Evolutionary conservation across 495 filamentous ascomycete species (phyloP).

Genomic region (Penicillium canescens): DNA sequence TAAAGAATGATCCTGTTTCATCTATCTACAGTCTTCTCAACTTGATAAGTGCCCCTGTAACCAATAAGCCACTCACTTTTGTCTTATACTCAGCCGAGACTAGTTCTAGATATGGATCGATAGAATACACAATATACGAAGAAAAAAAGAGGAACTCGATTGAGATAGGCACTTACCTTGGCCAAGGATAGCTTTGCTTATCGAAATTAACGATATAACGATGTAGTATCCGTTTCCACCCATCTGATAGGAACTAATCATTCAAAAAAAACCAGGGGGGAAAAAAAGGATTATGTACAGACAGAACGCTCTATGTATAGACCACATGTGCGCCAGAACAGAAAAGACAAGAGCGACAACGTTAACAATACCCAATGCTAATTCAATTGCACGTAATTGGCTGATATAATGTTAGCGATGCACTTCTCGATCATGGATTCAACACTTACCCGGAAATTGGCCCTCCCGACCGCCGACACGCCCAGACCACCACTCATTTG

Average conservation of each 20-base stretch:
- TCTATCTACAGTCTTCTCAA: too few species aligned
- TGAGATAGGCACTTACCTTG: too few species aligned
- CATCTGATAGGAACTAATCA: background rate
- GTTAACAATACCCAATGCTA: constrained; percentile 19
- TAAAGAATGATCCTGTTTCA: too few species aligned
- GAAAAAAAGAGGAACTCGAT: too few species aligned
- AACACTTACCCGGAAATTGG: constrained; percentile 86
- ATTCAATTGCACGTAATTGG: constrained; percentile 49
- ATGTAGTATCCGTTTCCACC: too few species aligned
- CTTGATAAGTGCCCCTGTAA: too few species aligned
- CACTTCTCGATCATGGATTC: background rate
- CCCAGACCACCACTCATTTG: constrained; percentile 97
- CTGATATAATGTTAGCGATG: constrained; percentile 22
- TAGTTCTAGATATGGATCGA: too few species aligned
- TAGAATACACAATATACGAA: too few species aligned
- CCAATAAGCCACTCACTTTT: too few species aligned
- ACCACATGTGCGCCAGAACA: constrained; percentile 22
- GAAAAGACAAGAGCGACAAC: constrained; percentile 1
- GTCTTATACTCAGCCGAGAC: too few species aligned
- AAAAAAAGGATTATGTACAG: constrained; percentile 28
- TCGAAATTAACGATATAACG: too few species aligned
- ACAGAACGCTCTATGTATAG: constrained; percentile 32
- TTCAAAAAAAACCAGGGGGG: constrained; percentile 7
- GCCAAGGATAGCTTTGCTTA: too few species aligned
- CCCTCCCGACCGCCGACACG: constrained; percentile 74